Conservation (phyloP, 805 yeast species). For the Teunomyces lycoperdinae region DNA sequence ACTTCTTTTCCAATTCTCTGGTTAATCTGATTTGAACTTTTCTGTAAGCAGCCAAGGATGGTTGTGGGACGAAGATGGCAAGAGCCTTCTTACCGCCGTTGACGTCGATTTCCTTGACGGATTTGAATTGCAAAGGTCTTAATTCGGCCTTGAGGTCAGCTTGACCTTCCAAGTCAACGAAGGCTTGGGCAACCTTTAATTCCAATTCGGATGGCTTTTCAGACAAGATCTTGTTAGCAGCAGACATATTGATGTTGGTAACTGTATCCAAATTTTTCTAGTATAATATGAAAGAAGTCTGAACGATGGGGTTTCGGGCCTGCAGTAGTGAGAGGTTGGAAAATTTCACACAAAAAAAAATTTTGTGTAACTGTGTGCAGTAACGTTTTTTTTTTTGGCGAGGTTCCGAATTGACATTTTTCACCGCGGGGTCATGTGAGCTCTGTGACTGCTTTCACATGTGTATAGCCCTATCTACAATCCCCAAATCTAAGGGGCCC, state of each 20-base stretch:
- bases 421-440: slow-evolving; percentile 9
- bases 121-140: slow-evolving; percentile 98
- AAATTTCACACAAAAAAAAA: slow-evolving; percentile 3
- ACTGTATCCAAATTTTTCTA: slow-evolving; percentile 10
- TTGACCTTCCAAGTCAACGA: slow-evolving; percentile 93
- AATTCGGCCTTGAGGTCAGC: slow-evolving; percentile 96
- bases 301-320: slow-evolving; percentile 1
- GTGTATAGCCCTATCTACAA: not conserved
- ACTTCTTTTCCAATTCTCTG: slow-evolving; percentile 99
- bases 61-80: slow-evolving; percentile 97
- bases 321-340: slow-evolving; percentile 2
- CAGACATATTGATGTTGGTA: slow-evolving; percentile 67
- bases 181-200: slow-evolving; percentile 99
- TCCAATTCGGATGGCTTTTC: slow-evolving; percentile 97
- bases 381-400: not conserved
- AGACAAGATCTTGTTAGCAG: slow-evolving; percentile 92
- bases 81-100: slow-evolving; percentile 98
- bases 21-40: slow-evolving; percentile 95
- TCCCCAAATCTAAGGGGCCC: too few relatives aligned
- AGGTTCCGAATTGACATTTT: not conserved
- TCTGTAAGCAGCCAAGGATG: slow-evolving; percentile 90
- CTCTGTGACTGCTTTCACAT: slow-evolving; percentile 11
- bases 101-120: slow-evolving; percentile 97
- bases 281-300: slow-evolving; percentile 5
- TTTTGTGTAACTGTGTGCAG: slow-evolving; percentile 2